phyloP scores from a whole-genome alignment of 768 basidiomycete genomes.

The Hygrocybe coccinea region DNA sequence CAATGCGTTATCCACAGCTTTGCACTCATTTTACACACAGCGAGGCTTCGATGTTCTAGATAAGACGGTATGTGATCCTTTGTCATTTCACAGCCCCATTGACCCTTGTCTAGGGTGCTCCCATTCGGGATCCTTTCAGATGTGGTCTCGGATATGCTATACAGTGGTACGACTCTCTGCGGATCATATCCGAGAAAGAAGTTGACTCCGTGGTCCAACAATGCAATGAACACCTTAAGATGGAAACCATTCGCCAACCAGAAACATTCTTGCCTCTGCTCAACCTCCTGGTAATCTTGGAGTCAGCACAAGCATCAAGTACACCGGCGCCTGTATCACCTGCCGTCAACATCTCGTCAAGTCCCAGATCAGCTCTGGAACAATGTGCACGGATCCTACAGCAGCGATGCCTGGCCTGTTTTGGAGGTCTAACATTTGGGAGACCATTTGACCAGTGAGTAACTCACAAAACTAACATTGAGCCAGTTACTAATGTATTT shows the following conservation, averaged over 20 bases:
- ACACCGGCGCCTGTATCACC: not conserved
- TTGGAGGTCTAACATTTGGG: constrained; percentile 1
- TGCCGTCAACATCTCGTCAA: not conserved
- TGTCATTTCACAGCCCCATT: not conserved
- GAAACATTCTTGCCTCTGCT: not conserved
- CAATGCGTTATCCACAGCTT: constrained; percentile 22
- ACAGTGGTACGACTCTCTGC: constrained; percentile 27
- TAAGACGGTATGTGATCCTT: constrained; percentile 11
- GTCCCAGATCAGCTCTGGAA: not conserved
- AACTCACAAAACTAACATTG: not conserved
- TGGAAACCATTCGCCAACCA: no score
- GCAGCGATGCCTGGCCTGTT: constrained; percentile 5
- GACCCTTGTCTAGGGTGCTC: constrained; percentile 17
- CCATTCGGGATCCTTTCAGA: constrained; percentile 28
- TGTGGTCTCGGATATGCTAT: constrained; percentile 21
- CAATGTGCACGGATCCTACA: constrained; percentile 1
- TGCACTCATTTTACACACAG: constrained; percentile 27
- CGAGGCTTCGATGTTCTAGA: constrained; percentile 22
- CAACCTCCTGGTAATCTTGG: not conserved
- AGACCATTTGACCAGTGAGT: constrained; percentile 1
- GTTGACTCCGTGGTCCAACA: constrained; percentile 9
- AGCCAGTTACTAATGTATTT: not conserved
- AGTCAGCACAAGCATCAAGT: not conserved
- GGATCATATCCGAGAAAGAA: constrained; percentile 11
- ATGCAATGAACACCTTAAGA: not conserved